Percentiles rank a stretch among this genome's conserved stretches.
Evolutionary conservation across 495 filamentous ascomycete species (phyloP).

Genomic region (Penicillium antarcticum): DNA sequence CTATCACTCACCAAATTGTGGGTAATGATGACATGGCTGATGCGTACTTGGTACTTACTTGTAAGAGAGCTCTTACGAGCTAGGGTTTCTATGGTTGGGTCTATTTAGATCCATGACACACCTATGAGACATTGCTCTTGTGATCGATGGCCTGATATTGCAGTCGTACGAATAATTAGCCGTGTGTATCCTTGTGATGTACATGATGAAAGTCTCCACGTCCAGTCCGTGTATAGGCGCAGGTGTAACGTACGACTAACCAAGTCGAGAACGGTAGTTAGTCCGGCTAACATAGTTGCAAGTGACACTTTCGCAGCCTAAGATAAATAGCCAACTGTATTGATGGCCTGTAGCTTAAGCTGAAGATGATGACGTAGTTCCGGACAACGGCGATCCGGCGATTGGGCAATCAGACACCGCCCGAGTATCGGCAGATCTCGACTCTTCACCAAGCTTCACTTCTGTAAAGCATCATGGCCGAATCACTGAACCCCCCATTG

Average conservation of each 20-base stretch:
- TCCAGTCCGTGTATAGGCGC: neutral
- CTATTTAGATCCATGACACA: too few species aligned
- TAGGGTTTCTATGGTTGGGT: too few species aligned
- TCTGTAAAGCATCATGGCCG: conserved; percentile 35
- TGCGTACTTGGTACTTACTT: conserved; percentile 2
- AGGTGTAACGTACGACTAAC: too few species aligned
- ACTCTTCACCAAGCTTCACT: neutral
- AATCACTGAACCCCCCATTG: conserved; percentile 53
- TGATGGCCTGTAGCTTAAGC: neutral
- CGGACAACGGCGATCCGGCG: neutral
- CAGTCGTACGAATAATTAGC: too few species aligned
- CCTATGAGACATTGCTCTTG: too few species aligned
- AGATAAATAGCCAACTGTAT: too few species aligned
- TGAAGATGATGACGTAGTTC: neutral
- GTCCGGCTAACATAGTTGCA: too few species aligned
- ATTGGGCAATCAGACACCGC: conserved; percentile 2
- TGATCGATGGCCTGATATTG: too few species aligned
- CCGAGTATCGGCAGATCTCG: conserved; percentile 3
- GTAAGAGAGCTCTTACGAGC: neutral
- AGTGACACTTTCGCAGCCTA: too few species aligned
- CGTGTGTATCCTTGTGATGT: too few species aligned
- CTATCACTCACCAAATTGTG: neutral
- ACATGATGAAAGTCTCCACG: too few species aligned
- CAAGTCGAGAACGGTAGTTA: too few species aligned
- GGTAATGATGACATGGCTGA: conserved; percentile 16